Conservation (phyloP, 495 filamentous ascomycete species). For the Penicillium paradoxum region DNA sequence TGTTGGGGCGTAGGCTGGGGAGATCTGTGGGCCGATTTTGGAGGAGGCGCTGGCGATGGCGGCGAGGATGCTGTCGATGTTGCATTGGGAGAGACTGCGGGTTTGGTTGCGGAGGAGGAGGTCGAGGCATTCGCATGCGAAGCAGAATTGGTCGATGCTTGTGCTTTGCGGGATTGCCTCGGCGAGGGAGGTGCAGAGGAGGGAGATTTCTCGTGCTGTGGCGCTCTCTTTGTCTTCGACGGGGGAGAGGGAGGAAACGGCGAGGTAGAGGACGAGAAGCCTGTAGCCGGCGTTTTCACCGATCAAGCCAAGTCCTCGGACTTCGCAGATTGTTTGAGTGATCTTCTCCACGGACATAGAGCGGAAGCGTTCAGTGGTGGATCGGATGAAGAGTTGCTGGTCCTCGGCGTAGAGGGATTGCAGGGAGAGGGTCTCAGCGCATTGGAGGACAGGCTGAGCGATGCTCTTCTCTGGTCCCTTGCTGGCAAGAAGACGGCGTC, state of each 20-base stretch:
- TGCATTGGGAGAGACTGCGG: slow-evolving; percentile 59
- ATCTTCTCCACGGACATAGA: slow-evolving; percentile 28
- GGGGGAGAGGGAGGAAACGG: slow-evolving; percentile 27
- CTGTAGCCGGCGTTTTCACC: slow-evolving; percentile 30
- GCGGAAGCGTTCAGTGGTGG: slow-evolving; percentile 35
- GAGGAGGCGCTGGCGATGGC: slow-evolving; percentile 52
- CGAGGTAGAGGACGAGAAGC: slow-evolving; percentile 37
- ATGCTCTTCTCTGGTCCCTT: slow-evolving; percentile 28
- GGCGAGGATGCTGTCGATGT: slow-evolving; percentile 60
- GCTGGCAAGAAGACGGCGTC: slow-evolving; percentile 36
- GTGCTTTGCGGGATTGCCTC: slow-evolving; percentile 31
- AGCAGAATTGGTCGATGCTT: slow-evolving; percentile 49
- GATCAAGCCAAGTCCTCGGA: slow-evolving; percentile 31
- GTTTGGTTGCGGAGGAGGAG: slow-evolving; percentile 53
- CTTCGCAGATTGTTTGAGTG: slow-evolving; percentile 28
- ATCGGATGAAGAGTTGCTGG: slow-evolving; percentile 39
- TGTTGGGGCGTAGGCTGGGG: slow-evolving; percentile 39
- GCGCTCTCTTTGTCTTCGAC: slow-evolving; percentile 40
- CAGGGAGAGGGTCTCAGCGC: slow-evolving; percentile 34
- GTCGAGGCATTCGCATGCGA: slow-evolving; percentile 50
- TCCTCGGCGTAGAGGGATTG: slow-evolving; percentile 39
- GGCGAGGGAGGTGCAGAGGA: slow-evolving; percentile 30
- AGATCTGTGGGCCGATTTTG: slow-evolving; percentile 32
- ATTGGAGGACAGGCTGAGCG: slow-evolving; percentile 31
- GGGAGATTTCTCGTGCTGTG: slow-evolving; percentile 33